phyloP scores from a whole-genome alignment of 768 basidiomycete species.

The Psilocybe sp. region DNA sequence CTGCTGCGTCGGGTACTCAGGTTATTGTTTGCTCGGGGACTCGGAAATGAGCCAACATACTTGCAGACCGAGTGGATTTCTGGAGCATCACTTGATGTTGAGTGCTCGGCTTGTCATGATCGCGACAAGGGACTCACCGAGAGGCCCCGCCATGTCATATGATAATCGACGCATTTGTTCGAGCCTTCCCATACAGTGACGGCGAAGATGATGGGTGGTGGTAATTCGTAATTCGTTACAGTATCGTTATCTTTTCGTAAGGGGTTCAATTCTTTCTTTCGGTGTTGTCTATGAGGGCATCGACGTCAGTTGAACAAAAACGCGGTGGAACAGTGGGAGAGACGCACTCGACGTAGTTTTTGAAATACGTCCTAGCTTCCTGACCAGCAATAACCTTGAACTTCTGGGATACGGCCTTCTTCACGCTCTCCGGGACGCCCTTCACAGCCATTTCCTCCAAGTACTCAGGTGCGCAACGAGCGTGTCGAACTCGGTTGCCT shows the following conservation, averaged over 20 bases:
- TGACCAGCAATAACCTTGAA: constrained; percentile 40
- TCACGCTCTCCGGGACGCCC: constrained; percentile 24
- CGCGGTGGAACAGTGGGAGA: neutral
- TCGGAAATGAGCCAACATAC: constrained; percentile 7
- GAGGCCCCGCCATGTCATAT: constrained; percentile 47
- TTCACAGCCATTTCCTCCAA: constrained; percentile 36
- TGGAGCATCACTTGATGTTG: constrained; percentile 4
- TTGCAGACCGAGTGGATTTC: constrained; percentile 20
- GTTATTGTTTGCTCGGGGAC: neutral
- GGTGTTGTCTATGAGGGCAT: constrained; percentile 11
- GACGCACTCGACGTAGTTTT: constrained; percentile 39
- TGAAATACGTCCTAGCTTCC: constrained; percentile 40
- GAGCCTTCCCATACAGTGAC: constrained; percentile 37
- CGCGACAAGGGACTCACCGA: constrained; percentile 25
- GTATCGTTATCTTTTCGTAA: constrained; percentile 17
- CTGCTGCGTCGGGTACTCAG: constrained; percentile 13
- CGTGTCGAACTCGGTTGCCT: constrained; percentile 37
- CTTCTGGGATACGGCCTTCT: constrained; percentile 28
- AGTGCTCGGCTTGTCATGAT: neutral
- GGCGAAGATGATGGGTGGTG: constrained; percentile 42
- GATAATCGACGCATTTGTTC: constrained; percentile 45
- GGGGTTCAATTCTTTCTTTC: constrained; percentile 15
- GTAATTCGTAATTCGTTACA: constrained; percentile 13
- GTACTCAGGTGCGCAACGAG: constrained; percentile 43
- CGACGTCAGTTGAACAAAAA: neutral